A percentile compares a stretch with the other conserved stretches of the same genome.
phyloP scores from a whole-genome alignment of 495 filamentous ascomycete species.

The Aspergillus egyptiacus region DNA sequence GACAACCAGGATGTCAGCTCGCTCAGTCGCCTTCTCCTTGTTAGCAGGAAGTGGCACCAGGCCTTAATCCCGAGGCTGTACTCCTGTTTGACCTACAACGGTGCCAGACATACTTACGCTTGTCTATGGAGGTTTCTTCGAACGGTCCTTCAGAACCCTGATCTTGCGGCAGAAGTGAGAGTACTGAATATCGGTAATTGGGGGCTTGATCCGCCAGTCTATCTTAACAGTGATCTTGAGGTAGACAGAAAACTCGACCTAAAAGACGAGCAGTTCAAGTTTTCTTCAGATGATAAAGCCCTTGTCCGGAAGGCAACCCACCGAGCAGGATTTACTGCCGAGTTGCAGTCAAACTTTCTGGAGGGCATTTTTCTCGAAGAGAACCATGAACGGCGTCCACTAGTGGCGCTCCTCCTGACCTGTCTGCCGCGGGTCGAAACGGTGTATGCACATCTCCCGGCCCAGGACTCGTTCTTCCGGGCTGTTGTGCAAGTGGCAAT shows the following conservation, averaged over 20 bases:
- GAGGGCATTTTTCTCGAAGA: background rate
- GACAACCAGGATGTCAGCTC: background rate
- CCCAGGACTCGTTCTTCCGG: background rate
- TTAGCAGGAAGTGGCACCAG: background rate
- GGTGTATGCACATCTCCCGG: constrained; percentile 8
- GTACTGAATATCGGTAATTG: constrained; percentile 8
- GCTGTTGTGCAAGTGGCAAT: background rate
- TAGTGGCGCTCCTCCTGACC: constrained; percentile 4
- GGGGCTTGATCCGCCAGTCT: background rate
- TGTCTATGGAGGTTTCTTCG: constrained; percentile 6
- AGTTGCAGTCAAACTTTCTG: background rate
- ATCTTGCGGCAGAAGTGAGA: background rate
- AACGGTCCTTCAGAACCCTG: background rate
- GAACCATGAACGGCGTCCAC: constrained; percentile 3
- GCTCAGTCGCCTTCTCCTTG: constrained; percentile 3
- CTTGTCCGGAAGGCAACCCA: background rate
- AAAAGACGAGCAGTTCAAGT: background rate
- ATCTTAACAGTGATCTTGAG: background rate
- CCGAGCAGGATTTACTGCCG: background rate
- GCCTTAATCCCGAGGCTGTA: background rate
- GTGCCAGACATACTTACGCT: background rate
- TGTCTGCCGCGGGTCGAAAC: background rate
- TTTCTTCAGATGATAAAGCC: background rate
- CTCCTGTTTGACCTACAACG: constrained; percentile 7
- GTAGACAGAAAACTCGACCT: background rate